Evolutionary conservation across 2,329 filamentous ascomycete species (phyloP).

Genomic region (Ceratocystiopsis sp.): DNA sequence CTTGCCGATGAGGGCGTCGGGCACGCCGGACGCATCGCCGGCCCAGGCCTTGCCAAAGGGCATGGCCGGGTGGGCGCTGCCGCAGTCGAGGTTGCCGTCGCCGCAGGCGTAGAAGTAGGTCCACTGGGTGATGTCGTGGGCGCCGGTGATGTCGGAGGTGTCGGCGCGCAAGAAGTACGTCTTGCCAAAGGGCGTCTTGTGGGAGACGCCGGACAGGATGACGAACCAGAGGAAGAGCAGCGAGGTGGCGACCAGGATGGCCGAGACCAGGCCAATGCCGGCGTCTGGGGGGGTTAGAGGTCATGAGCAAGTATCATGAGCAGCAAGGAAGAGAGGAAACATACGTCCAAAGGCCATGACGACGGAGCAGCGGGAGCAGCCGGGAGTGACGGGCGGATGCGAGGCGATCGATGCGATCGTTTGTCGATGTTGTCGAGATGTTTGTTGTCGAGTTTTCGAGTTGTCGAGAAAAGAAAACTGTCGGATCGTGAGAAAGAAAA

Average conservation of each 20-base stretch:
- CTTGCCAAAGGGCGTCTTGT: slow-evolving; percentile 41
- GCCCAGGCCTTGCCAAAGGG: slow-evolving; percentile 58
- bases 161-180: slow-evolving; percentile 78
- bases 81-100: slow-evolving; percentile 46
- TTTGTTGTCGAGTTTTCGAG: too few relatives aligned
- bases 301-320: too few relatives aligned
- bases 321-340: background rate
- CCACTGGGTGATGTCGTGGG: slow-evolving; percentile 59
- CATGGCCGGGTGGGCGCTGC: slow-evolving; percentile 40
- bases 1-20: slow-evolving; percentile 29
- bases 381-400: too few relatives aligned
- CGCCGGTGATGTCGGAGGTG: slow-evolving; percentile 54
- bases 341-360: background rate
- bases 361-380: too few relatives aligned
- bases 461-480: too few relatives aligned
- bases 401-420: too few relatives aligned
- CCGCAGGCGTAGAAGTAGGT: slow-evolving; percentile 79
- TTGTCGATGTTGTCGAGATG: too few relatives aligned
- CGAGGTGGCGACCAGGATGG: slow-evolving; percentile 32
- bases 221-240: slow-evolving; percentile 41
- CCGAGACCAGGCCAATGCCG: slow-evolving; percentile 23
- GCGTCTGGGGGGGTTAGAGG: slow-evolving; percentile 17
- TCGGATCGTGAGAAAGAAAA: too few relatives aligned
- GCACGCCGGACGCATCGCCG: slow-evolving; percentile 25
- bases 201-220: slow-evolving; percentile 36